phyloP scores from a whole-genome alignment of 495 filamentous ascomycete genomes.

The Aspergillus bertholletiae region DNA sequence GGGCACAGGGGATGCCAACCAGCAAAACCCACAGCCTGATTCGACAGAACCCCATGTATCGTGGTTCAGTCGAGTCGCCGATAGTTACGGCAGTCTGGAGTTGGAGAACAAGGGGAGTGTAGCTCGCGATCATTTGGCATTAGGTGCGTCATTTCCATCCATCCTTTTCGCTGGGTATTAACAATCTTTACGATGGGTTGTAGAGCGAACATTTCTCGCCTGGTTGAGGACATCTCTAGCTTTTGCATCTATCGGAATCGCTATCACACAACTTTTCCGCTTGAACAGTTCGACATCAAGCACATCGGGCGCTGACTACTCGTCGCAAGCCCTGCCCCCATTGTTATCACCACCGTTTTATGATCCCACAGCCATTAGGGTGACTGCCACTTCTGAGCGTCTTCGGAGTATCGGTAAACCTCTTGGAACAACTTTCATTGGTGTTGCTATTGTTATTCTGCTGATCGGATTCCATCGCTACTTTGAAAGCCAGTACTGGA shows the following conservation, averaged over 20 bases:
- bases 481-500: slow-evolving; percentile 71
- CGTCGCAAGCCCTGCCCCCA: slow-evolving; percentile 13
- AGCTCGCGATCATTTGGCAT: slow-evolving; percentile 87
- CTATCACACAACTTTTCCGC: slow-evolving; percentile 93
- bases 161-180: slow-evolving; percentile 10
- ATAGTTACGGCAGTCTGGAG: slow-evolving; percentile 79
- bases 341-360: slow-evolving; percentile 22
- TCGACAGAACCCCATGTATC: slow-evolving; percentile 24
- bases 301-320: slow-evolving; percentile 2
- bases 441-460: slow-evolving; percentile 80
- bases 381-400: slow-evolving; percentile 22
- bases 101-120: slow-evolving; percentile 96
- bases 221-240: slow-evolving; percentile 95
- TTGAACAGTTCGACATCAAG: slow-evolving; percentile 61
- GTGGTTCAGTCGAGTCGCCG: slow-evolving; percentile 52
- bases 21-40: slow-evolving; percentile 5
- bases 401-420: slow-evolving; percentile 85
- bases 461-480: slow-evolving; percentile 75
- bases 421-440: slow-evolving; percentile 88
- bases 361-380: slow-evolving; percentile 10
- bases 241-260: slow-evolving; percentile 95
- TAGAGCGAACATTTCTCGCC: slow-evolving; percentile 94
- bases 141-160: slow-evolving; percentile 57
- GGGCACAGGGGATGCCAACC: slow-evolving; percentile 3
- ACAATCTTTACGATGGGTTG: background rate